Conservation (phyloP, 768 basidiomycete genomes). For the Kwoniella dejecticola region DNA sequence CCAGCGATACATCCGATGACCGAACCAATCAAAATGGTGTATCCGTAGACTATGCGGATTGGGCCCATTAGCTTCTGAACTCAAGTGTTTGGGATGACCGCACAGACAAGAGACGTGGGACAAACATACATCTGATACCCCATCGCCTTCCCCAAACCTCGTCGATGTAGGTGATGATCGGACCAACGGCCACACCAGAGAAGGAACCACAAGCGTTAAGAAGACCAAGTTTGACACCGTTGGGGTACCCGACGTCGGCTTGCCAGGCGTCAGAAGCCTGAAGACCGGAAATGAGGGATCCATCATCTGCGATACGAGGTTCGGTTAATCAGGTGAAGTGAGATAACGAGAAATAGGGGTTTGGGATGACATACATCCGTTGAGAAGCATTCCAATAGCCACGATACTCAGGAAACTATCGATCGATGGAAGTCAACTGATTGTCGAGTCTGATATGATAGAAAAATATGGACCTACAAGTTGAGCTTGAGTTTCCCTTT, state of each 20-base stretch:
- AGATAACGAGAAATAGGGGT: background rate
- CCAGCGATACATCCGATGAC: slow-evolving; percentile 56
- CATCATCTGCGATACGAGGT: slow-evolving; percentile 49
- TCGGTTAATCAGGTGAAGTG: background rate
- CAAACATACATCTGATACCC: slow-evolving; percentile 54
- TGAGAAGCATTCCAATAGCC: slow-evolving; percentile 56
- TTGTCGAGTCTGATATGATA: background rate
- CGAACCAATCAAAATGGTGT: slow-evolving; percentile 52
- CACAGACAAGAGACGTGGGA: background rate
- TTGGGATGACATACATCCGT: slow-evolving; percentile 48
- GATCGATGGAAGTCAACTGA: background rate
- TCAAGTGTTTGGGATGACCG: background rate
- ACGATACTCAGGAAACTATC: slow-evolving; percentile 55
- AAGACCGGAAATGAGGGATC: slow-evolving; percentile 53
- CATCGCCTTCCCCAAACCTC: slow-evolving; percentile 55
- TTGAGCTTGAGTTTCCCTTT: slow-evolving; percentile 56
- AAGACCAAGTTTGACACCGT: slow-evolving; percentile 48
- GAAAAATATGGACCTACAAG: slow-evolving; percentile 43
- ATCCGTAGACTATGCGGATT: slow-evolving; percentile 55
- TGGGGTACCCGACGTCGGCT: slow-evolving; percentile 53
- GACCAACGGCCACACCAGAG: slow-evolving; percentile 54
- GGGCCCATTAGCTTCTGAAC: background rate
- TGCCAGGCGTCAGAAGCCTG: slow-evolving; percentile 56
- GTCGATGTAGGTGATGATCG: slow-evolving; percentile 55
- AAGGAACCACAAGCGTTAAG: slow-evolving; percentile 54